Percentiles rank a stretch among this genome's conserved stretches.
Conservation (phyloP, 2,329 filamentous ascomycete genomes). For the Aspergillus sp. region DNA sequence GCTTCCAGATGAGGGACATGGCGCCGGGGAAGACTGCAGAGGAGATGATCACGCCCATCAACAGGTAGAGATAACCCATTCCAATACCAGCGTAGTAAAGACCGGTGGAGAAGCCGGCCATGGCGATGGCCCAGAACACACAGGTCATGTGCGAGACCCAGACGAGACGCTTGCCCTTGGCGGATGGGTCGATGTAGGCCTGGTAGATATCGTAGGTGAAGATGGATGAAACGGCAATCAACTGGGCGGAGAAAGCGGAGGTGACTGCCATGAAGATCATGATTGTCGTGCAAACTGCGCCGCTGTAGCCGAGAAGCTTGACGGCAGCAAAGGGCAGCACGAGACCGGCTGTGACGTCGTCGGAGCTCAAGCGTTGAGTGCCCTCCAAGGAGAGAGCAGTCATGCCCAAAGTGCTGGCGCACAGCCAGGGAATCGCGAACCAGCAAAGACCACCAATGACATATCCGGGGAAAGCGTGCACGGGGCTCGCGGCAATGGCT, state of each 20-base stretch:
- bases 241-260: slow-evolving; percentile 75
- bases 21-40: slow-evolving; percentile 81
- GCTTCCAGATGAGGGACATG: slow-evolving; percentile 76
- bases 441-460: slow-evolving; percentile 82
- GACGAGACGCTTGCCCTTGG: slow-evolving; percentile 74
- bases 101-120: slow-evolving; percentile 76
- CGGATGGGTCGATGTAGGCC: slow-evolving; percentile 78
- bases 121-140: slow-evolving; percentile 72
- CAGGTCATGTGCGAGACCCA: slow-evolving; percentile 76
- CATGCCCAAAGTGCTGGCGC: slow-evolving; percentile 84
- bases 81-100: slow-evolving; percentile 73
- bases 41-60: slow-evolving; percentile 91
- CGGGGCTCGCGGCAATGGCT: slow-evolving; percentile 82
- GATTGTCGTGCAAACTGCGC: slow-evolving; percentile 74
- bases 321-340: slow-evolving; percentile 85
- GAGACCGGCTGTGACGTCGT: slow-evolving; percentile 78
- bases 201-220: slow-evolving; percentile 88
- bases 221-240: slow-evolving; percentile 86
- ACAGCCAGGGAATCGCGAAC: slow-evolving; percentile 92
- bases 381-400: slow-evolving; percentile 77
- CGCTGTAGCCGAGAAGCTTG: slow-evolving; percentile 77
- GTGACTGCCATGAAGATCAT: slow-evolving; percentile 92
- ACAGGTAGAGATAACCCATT: slow-evolving; percentile 85
- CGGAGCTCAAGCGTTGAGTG: slow-evolving; percentile 69
- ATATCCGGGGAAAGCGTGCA: slow-evolving; percentile 84